Evolutionary conservation across 2,329 filamentous ascomycete species (phyloP).

Genomic region (Epichloe coenophiala): DNA sequence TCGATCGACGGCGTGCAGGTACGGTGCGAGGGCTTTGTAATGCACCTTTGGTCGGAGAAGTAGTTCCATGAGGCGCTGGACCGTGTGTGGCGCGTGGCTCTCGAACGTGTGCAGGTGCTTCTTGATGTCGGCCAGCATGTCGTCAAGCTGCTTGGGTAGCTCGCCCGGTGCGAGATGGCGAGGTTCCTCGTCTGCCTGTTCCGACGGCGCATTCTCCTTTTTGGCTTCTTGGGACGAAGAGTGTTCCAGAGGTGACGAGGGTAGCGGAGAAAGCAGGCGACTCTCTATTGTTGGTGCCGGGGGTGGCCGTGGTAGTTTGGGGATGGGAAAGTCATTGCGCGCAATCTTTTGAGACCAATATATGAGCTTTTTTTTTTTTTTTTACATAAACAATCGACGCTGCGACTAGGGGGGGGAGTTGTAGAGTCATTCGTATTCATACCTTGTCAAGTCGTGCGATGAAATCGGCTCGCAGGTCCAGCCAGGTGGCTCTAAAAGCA

Average conservation of each 20-base stretch:
- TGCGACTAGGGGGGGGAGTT: too few species aligned
- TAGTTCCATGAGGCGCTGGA: slow-evolving; percentile 84
- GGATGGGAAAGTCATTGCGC: slow-evolving; percentile 61
- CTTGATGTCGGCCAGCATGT: slow-evolving; percentile 48
- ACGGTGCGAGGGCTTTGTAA: slow-evolving; percentile 71
- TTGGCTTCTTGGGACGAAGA: slow-evolving; percentile 43
- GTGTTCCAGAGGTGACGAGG: slow-evolving; percentile 30
- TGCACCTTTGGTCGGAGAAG: slow-evolving; percentile 62
- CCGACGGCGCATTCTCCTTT: slow-evolving; percentile 52
- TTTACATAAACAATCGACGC: too few species aligned
- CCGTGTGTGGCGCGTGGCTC: slow-evolving; percentile 71
- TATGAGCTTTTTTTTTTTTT: not conserved
- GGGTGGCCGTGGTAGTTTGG: slow-evolving; percentile 37
- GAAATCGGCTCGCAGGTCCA: slow-evolving; percentile 48
- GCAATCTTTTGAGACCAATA: slow-evolving; percentile 45
- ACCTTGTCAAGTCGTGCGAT: slow-evolving; percentile 55
- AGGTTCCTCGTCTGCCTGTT: slow-evolving; percentile 20
- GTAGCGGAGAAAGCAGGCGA: slow-evolving; percentile 27
- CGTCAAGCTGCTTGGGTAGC: slow-evolving; percentile 50
- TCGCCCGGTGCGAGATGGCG: slow-evolving; percentile 24
- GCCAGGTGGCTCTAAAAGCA: slow-evolving; percentile 52
- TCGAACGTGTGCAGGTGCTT: slow-evolving; percentile 55
- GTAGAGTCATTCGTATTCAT: slow-evolving; percentile 5
- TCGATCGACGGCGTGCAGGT: slow-evolving; percentile 81
- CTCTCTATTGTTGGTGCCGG: slow-evolving; percentile 14